Evolutionary conservation across 345 rosid genomes (phyloP).

Genomic region (Boechera stricta): DNA sequence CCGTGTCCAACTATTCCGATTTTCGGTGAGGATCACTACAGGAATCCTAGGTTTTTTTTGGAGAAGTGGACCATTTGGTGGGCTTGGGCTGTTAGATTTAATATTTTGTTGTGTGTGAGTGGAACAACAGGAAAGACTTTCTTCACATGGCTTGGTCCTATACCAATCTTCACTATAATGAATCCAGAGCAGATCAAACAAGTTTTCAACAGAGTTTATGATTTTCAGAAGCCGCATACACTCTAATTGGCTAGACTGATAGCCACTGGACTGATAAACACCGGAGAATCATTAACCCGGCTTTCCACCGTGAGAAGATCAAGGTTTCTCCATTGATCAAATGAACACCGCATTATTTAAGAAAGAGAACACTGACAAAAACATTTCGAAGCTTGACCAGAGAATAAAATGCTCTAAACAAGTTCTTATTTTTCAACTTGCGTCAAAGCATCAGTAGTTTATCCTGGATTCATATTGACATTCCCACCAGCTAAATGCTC

Average conservation of each 20-base stretch:
- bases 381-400: too few species aligned
- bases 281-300: conserved; percentile 53
- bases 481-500: too few species aligned
- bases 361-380: too few species aligned
- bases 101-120: conserved; percentile 4
- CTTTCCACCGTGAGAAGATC: conserved; percentile 55
- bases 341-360: too few species aligned
- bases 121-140: conserved; percentile 48
- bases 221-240: conserved; percentile 41
- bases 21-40: too few species aligned
- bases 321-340: conserved; percentile 36
- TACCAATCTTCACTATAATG: conserved; percentile 48
- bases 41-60: too few species aligned
- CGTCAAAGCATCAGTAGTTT: too few species aligned
- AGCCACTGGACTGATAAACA: conserved; percentile 47
- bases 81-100: background rate
- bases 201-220: conserved; percentile 44
- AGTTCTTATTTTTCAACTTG: too few species aligned
- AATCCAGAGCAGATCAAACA: conserved; percentile 53
- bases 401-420: too few species aligned
- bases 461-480: too few species aligned
- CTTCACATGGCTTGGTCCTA: conserved; percentile 55
- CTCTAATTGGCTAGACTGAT: conserved; percentile 31
- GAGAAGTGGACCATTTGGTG: too few species aligned
- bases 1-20: too few species aligned